A percentile compares a stretch with the other conserved stretches of the same genome.
phyloP scores from a whole-genome alignment of 202 grass and related monocot species.

The Brachypodium distachyon region DNA sequence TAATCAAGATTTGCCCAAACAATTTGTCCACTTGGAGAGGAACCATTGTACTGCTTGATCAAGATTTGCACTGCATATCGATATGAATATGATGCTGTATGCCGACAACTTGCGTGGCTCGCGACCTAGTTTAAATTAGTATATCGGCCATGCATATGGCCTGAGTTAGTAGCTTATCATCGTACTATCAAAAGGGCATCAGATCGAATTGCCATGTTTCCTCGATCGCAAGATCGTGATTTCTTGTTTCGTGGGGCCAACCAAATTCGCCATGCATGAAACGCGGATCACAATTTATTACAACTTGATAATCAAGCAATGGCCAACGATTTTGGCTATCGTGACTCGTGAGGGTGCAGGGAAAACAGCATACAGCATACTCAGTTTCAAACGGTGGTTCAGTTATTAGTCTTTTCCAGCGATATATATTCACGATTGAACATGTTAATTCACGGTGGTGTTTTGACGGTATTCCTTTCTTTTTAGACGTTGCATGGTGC shows the following conservation, averaged over 20 bases:
- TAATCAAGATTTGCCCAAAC: too few species aligned
- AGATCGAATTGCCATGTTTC: neutral
- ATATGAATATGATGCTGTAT: neutral
- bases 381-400: too few species aligned
- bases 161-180: neutral
- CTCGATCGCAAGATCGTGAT: neutral
- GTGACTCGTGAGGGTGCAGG: too few species aligned
- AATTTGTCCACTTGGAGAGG: neutral
- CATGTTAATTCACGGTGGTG: too few species aligned
- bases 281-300: neutral
- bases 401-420: too few species aligned
- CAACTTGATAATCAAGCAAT: too few species aligned
- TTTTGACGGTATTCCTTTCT: too few species aligned
- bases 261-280: slow-evolving; percentile 1
- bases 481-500: too few species aligned
- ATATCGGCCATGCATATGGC: neutral
- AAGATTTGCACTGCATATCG: neutral
- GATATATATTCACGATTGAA: too few species aligned
- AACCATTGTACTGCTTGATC: neutral
- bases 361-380: too few species aligned
- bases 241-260: neutral
- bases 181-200: neutral
- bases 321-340: neutral
- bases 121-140: neutral
- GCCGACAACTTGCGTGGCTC: neutral